These are phyloP conservation scores for Solanum arcanum DNA, from an alignment of 257 asterid species.

Conservation along the genomic window DNA sequence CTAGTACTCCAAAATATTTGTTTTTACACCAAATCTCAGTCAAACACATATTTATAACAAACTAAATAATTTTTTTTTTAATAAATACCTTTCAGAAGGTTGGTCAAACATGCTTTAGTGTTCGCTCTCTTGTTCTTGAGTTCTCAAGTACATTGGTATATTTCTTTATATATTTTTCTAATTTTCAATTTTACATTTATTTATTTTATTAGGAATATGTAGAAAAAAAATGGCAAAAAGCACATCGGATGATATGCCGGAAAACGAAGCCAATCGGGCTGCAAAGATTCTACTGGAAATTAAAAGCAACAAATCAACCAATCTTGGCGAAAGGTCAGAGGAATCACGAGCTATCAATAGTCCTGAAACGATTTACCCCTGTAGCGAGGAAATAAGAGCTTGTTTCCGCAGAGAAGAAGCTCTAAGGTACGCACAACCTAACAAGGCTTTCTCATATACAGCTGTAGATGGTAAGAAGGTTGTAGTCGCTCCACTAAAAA, in stretches of 20 bases:
- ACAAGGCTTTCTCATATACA: slow-evolving; percentile 74
- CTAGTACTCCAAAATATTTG: background rate
- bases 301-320: background rate
- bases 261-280: background rate
- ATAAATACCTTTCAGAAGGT: background rate
- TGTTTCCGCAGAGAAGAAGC: slow-evolving; percentile 67
- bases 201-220: background rate
- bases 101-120: background rate
- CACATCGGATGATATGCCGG: background rate
- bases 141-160: background rate
- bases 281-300: background rate
- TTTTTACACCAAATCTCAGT: background rate
- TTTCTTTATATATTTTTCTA: background rate
- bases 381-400: too few relatives aligned
- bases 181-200: background rate
- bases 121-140: background rate
- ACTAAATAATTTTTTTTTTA: too few relatives aligned
- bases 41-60: background rate
- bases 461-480: slow-evolving; percentile 80
- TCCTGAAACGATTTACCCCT: too few relatives aligned
- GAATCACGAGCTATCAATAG: too few relatives aligned
- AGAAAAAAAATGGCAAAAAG: background rate
- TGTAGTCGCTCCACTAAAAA: slow-evolving; percentile 85
- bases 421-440: slow-evolving; percentile 84
- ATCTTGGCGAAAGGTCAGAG: too few relatives aligned